Percentiles rank a stretch among this genome's conserved stretches.
Conservation (phyloP, 2,329 filamentous ascomycete genomes). For the Tolypocladium tropicale region DNA sequence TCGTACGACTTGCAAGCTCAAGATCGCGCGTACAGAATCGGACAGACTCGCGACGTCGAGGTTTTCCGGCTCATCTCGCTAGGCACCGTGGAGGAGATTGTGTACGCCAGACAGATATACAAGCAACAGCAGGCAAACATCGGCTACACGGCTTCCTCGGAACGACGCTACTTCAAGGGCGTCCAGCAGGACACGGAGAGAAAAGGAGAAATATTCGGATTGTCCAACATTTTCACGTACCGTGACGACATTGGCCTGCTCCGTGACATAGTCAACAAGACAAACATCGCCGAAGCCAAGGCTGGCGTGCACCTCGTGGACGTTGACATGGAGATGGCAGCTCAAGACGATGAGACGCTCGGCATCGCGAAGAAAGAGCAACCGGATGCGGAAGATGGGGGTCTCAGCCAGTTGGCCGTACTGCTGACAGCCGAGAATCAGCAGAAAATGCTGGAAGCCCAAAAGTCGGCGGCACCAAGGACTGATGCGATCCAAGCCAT, state of each 20-base stretch:
- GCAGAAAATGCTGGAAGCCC: slow-evolving; percentile 20
- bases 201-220: slow-evolving; percentile 89
- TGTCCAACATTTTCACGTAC: slow-evolving; percentile 78
- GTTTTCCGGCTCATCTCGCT: slow-evolving; percentile 86
- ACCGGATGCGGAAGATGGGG: slow-evolving; percentile 50
- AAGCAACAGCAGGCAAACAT: slow-evolving; percentile 99
- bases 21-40: slow-evolving; percentile 91
- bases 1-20: slow-evolving; percentile 91
- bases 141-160: slow-evolving; percentile 83
- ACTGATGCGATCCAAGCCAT: slow-evolving; percentile 83
- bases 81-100: slow-evolving; percentile 92
- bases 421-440: slow-evolving; percentile 38
- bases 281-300: slow-evolving; percentile 88
- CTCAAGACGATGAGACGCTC: slow-evolving; percentile 39
- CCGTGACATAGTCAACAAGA: slow-evolving; percentile 96
- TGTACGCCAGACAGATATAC: slow-evolving; percentile 95
- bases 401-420: slow-evolving; percentile 61
- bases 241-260: slow-evolving; percentile 70
- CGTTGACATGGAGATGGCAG: slow-evolving; percentile 57
- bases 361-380: slow-evolving; percentile 34
- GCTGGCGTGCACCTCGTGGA: slow-evolving; percentile 74
- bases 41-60: slow-evolving; percentile 85
- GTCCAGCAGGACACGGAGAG: slow-evolving; percentile 75
- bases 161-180: slow-evolving; percentile 90
- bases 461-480: slow-evolving; percentile 29